Evolutionary conservation across 768 basidiomycete species (phyloP).

Genomic region (Mycena maculata): DNA sequence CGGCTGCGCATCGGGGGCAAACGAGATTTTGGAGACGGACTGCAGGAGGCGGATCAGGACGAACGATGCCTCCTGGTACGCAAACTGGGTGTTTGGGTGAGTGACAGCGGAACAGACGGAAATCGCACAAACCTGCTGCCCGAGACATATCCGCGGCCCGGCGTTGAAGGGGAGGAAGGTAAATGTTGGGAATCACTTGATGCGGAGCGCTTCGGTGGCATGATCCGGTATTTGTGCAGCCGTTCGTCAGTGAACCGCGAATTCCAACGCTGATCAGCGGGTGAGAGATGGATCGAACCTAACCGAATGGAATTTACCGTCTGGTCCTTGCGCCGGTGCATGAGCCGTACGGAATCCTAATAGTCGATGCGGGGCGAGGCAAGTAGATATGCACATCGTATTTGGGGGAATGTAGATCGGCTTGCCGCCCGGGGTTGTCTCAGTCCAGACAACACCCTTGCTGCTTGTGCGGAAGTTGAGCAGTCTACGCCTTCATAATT

Average conservation of each 20-base stretch:
- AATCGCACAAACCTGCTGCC: slow-evolving; percentile 1
- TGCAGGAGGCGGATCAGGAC: slow-evolving; percentile 17
- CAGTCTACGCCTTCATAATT: neutral
- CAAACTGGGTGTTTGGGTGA: neutral
- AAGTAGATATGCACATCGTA: neutral
- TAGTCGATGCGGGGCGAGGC: slow-evolving; percentile 34
- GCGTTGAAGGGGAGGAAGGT: slow-evolving; percentile 58
- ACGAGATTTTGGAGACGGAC: neutral
- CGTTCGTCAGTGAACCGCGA: slow-evolving; percentile 54
- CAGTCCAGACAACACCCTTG: neutral
- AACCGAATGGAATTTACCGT: neutral
- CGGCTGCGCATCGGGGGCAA: slow-evolving; percentile 18
- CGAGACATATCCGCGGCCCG: slow-evolving; percentile 29
- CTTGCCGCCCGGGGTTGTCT: neutral
- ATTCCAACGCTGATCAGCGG: slow-evolving; percentile 32
- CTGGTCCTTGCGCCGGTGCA: slow-evolving; percentile 70
- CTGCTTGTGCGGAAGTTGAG: neutral
- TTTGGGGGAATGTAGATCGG: slow-evolving; percentile 6
- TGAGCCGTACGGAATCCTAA: slow-evolving; percentile 52
- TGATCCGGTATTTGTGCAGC: slow-evolving; percentile 43
- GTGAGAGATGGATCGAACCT: too few relatives aligned
- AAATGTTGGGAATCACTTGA: slow-evolving; percentile 52
- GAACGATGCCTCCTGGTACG: slow-evolving; percentile 13
- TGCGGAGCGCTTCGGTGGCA: too few relatives aligned
- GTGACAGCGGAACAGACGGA: too few relatives aligned